Percentiles rank a stretch among this genome's conserved stretches.
Conservation (phyloP, 768 basidiomycete genomes). For the Phylloporus sp. region DNA sequence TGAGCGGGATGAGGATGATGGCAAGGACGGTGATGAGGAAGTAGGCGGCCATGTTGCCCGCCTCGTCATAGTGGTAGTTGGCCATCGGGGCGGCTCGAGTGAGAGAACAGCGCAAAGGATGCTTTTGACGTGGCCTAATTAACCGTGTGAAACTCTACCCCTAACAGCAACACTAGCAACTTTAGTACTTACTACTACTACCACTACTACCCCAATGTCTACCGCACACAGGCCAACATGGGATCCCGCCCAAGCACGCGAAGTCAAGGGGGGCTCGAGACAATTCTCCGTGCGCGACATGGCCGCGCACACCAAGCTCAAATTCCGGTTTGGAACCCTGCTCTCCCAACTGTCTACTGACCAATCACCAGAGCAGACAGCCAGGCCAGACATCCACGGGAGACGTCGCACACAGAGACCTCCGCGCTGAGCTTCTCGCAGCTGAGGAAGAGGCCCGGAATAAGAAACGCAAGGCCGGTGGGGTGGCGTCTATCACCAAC, state of each 20-base stretch:
- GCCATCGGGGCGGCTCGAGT: constrained; percentile 48
- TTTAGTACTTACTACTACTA: background rate
- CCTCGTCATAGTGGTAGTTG: constrained; percentile 83
- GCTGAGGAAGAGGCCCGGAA: constrained; percentile 88
- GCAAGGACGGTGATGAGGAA: constrained; percentile 89
- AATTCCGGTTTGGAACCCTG: constrained; percentile 69
- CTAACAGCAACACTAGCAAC: background rate
- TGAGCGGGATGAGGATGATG: constrained; percentile 76
- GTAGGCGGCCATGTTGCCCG: constrained; percentile 83
- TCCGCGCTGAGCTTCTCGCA: constrained; percentile 74
- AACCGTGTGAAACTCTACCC: constrained; percentile 19
- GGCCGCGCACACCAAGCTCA: constrained; percentile 95
- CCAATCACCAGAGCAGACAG: constrained; percentile 47
- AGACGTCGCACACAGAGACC: constrained; percentile 77
- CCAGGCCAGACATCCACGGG: constrained; percentile 79
- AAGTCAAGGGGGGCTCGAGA: constrained; percentile 87
- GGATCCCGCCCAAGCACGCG: constrained; percentile 93
- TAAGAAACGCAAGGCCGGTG: constrained; percentile 91
- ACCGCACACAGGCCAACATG: constrained; percentile 95
- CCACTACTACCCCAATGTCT: constrained; percentile 49
- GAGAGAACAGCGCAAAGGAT: constrained; percentile 6
- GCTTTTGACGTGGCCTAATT: constrained; percentile 11
- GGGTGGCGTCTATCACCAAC: constrained; percentile 32
- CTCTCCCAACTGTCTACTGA: background rate
- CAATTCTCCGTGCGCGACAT: constrained; percentile 93